Evolutionary conservation across 1,139 yeast species (phyloP), one percentile per base, ranked within the genome.

Genomic region (Blastobotrys apis): DNA sequence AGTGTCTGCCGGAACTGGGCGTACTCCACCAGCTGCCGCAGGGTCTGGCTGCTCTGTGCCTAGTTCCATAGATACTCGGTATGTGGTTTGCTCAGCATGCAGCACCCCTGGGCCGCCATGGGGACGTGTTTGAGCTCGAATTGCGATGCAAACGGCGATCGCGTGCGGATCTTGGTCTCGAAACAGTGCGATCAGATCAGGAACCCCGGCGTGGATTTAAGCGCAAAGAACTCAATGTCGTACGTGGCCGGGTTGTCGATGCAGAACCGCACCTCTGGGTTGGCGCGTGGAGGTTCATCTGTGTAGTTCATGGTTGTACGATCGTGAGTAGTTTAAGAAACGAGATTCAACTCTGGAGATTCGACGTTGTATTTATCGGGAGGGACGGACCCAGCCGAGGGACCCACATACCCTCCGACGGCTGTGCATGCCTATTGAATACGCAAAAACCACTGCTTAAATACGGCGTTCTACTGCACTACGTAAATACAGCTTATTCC

Each of bases 1-100:
- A 25, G 10, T 27, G 12, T 15, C 6, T 10, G 15, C 15, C 39
- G 10, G 17, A 5, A 4, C 20, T 13, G 31, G n/a, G 39, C 39
- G 21, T 35, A 35, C 9, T 35, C 29, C 21, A n/a, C 12, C 15
- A 35, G 20, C 23, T 13, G n/a, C 3, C 20, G 16, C 16, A 33
- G 12, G 8, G 37, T n/a, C n/a, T n/a, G n/a, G n/a, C n/a, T 35
- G 2, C 9, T 10, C 4, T 23, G 16, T 3, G 15, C n/a, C 3
- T 4, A 4, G 9, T 36, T 31, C 25, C 39, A 36, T 25, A 36
- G 13, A 15, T 36, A 20, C 5, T 23, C 13, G 4, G 21, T 25
- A 12, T 32, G 31, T 13, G 39, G 39, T 36, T 22, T n/a, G 17
- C n/a, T 16, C 39, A 27, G n/a, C 3, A 26, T 15, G 26, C 39